A percentile compares a stretch with the other conserved stretches of the same genome.
These are phyloP conservation scores for Petrea volubilis DNA, from an alignment of 257 asterid genomes.

Conservation along the genomic window DNA sequence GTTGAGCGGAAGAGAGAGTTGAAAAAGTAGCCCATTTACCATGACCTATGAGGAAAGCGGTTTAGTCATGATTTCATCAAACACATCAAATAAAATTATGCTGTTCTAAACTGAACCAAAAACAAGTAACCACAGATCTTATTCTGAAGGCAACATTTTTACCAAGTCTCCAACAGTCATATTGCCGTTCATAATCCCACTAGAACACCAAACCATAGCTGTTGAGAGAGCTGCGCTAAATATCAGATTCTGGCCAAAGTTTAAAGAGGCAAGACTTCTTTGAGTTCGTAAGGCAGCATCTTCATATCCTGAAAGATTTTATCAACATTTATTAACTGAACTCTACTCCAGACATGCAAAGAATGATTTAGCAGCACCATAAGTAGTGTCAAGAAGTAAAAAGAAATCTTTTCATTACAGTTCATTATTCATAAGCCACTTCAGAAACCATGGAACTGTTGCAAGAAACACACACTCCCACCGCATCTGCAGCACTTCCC, in stretches of 20 bases:
- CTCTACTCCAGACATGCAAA: not conserved
- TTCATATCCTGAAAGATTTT: slow-evolving; percentile 76
- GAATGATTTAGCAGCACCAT: not conserved
- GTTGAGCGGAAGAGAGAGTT: slow-evolving; percentile 95
- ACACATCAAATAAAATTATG: slow-evolving; percentile 5
- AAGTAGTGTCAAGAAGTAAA: not conserved
- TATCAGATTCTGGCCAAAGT: slow-evolving; percentile 91
- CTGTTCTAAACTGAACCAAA: slow-evolving; percentile 9
- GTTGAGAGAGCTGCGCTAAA: slow-evolving; percentile 88
- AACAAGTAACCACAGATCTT: slow-evolving; percentile 8
- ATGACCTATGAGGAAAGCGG: slow-evolving; percentile 60
- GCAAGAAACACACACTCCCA: slow-evolving; percentile 3
- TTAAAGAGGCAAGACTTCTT: slow-evolving; percentile 81
- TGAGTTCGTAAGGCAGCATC: slow-evolving; percentile 93
- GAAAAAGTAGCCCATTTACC: slow-evolving; percentile 98
- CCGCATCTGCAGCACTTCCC: not conserved
- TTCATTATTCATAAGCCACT: slow-evolving; percentile 5
- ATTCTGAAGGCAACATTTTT: slow-evolving; percentile 20
- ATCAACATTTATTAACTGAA: slow-evolving; percentile 16
- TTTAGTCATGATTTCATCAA: slow-evolving; percentile 18
- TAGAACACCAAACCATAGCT: slow-evolving; percentile 90
- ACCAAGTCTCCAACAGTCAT: slow-evolving; percentile 99
- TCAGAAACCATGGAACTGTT: not conserved
- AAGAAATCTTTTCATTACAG: not conserved
- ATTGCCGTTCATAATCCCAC: slow-evolving; percentile 79